A percentile compares a stretch with the other conserved stretches of the same genome.
These are phyloP conservation scores for Eucalyptus sp. DNA, from an alignment of 345 rosid species.

Conservation along the genomic window DNA sequence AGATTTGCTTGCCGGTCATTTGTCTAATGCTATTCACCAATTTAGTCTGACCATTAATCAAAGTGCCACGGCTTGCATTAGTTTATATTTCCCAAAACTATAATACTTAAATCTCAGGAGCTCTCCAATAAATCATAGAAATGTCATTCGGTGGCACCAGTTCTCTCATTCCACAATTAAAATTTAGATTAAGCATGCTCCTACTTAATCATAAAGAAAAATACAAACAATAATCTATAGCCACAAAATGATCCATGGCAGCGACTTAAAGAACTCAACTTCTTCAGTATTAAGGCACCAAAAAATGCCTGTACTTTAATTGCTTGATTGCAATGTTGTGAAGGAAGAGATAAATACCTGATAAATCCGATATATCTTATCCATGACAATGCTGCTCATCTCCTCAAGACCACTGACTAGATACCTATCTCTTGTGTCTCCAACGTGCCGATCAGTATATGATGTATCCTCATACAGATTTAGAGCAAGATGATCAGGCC, in stretches of 20 bases:
- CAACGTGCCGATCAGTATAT: slow-evolving; percentile 67
- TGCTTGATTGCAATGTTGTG: background rate
- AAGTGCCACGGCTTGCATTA: background rate
- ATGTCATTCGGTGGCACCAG: background rate
- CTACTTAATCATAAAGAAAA: background rate
- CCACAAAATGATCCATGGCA: background rate
- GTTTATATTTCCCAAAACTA: background rate
- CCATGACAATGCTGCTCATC: slow-evolving; percentile 54
- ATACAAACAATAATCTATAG: background rate
- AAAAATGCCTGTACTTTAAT: background rate
- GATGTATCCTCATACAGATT: slow-evolving; percentile 50
- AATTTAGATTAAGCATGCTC: background rate
- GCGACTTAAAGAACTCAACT: background rate
- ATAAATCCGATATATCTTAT: slow-evolving; percentile 39
- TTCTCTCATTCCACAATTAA: background rate
- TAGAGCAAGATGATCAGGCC: slow-evolving; percentile 73
- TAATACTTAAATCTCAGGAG: background rate
- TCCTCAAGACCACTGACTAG: slow-evolving; percentile 60
- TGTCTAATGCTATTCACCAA: background rate
- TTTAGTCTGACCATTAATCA: background rate
- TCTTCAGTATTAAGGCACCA: background rate
- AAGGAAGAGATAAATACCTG: slow-evolving; percentile 37
- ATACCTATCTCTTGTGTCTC: slow-evolving; percentile 51
- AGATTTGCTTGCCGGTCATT: background rate
- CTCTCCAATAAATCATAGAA: background rate